Percentiles rank a stretch among this genome's conserved stretches.
Conservation (phyloP, 352 stramenopile species). For the Globisporangium rhizosaccharum region DNA sequence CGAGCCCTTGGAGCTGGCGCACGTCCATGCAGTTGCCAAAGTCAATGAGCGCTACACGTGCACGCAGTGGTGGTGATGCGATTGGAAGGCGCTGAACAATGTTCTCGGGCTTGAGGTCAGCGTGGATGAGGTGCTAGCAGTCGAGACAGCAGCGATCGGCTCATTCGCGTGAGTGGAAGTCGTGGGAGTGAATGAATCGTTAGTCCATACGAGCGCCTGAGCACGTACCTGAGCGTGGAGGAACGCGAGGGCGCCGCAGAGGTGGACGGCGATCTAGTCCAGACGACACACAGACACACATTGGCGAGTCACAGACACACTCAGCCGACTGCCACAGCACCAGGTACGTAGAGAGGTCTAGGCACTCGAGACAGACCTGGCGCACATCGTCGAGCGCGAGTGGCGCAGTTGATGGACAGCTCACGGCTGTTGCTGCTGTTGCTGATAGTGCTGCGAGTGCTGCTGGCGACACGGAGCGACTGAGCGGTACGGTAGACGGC, state of each 20-base stretch:
- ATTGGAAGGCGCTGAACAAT: constrained; percentile 23
- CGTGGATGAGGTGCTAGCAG: constrained; percentile 51
- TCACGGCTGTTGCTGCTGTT: constrained; percentile 11
- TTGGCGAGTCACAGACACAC: background rate
- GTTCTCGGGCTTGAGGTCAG: constrained; percentile 78
- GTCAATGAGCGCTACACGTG: constrained; percentile 57
- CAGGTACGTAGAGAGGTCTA: too few species aligned
- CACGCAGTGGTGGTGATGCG: background rate
- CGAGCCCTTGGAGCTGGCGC: constrained; percentile 23
- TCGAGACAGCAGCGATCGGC: background rate
- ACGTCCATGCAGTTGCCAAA: constrained; percentile 71
- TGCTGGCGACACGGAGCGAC: too few species aligned
- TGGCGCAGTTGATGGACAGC: constrained; percentile 11
- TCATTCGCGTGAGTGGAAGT: background rate
- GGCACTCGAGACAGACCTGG: constrained; percentile 13
- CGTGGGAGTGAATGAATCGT: background rate
- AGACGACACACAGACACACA: background rate
- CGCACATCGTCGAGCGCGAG: constrained; percentile 35
- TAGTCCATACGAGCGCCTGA: background rate
- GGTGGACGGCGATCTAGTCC: constrained; percentile 43
- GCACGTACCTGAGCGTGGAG: constrained; percentile 35
- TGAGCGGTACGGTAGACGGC: too few species aligned
- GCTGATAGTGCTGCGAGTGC: background rate
- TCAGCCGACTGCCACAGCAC: background rate
- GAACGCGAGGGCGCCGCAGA: constrained; percentile 59